Evolutionary conservation across 139 green algal genomes (phyloP).

Genomic region (Chlorella sp.): DNA sequence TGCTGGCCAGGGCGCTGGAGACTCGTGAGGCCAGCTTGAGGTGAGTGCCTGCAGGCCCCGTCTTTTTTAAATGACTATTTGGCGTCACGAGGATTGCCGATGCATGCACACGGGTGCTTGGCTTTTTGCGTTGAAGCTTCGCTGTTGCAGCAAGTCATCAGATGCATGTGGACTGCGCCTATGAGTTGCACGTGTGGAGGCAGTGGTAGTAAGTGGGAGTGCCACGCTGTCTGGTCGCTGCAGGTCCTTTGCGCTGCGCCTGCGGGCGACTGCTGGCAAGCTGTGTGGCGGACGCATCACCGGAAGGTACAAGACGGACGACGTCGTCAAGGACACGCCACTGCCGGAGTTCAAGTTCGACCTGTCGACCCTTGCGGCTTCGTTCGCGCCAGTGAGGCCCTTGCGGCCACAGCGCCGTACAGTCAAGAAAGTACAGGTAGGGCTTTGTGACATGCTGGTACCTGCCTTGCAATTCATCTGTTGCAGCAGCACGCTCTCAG

Average conservation of each 20-base stretch:
- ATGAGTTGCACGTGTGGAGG: conserved; percentile 28
- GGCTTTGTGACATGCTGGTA: too few relatives aligned
- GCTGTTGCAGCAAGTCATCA: conserved; percentile 10
- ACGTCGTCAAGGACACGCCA: conserved; percentile 48
- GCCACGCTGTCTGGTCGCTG: background rate
- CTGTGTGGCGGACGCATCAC: conserved; percentile 3
- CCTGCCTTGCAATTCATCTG: too few relatives aligned
- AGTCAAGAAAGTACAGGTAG: too few relatives aligned
- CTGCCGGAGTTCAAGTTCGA: conserved; percentile 46
- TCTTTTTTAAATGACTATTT: too few relatives aligned
- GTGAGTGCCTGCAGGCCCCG: too few relatives aligned
- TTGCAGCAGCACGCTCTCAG: too few relatives aligned
- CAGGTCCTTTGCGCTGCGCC: background rate
- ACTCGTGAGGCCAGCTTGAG: too few relatives aligned
- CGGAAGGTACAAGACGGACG: conserved; percentile 33
- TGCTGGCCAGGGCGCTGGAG: too few relatives aligned
- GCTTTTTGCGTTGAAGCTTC: background rate
- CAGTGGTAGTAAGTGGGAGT: conserved; percentile 22
- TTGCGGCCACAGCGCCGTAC: too few relatives aligned
- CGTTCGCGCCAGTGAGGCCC: background rate
- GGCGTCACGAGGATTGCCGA: too few relatives aligned
- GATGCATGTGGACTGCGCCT: conserved; percentile 33
- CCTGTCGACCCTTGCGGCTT: background rate
- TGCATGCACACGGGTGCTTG: too few relatives aligned
- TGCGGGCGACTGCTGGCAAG: conserved; percentile 2